These are phyloP conservation scores for Aureobasidium uvarum DNA, from an alignment of 2,329 filamentous ascomycete species.

Conservation along the genomic window DNA sequence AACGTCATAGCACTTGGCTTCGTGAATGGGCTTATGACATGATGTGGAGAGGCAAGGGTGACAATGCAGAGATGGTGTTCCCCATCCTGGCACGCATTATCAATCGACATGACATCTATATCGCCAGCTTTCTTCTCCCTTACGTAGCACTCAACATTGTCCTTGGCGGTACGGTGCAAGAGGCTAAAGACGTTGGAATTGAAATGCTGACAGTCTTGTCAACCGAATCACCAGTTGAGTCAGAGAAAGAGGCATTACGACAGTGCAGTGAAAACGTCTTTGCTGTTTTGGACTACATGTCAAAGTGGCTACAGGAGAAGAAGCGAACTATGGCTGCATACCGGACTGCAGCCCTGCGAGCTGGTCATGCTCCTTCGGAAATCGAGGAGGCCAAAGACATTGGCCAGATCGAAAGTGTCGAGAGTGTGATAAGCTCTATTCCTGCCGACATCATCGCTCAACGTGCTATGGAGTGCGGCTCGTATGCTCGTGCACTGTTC, in stretches of 20 bases:
- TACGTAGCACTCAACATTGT: constrained; percentile 83
- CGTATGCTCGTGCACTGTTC: constrained; percentile 87
- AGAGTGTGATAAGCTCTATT: constrained; percentile 67
- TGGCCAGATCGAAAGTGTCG: constrained; percentile 63
- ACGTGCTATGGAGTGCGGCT: constrained; percentile 88
- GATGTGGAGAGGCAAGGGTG: constrained; percentile 71
- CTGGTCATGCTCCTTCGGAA: constrained; percentile 44
- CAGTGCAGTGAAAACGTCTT: constrained; percentile 92
- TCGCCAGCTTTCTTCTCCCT: constrained; percentile 83
- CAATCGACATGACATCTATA: constrained; percentile 78
- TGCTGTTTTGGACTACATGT: constrained; percentile 84
- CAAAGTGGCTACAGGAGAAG: constrained; percentile 83
- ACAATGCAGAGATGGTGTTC: constrained; percentile 74
- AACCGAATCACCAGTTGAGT: constrained; percentile 55
- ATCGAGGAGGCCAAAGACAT: constrained; percentile 54
- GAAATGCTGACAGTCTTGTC: constrained; percentile 76
- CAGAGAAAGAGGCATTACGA: constrained; percentile 71
- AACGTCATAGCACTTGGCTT: constrained; percentile 78
- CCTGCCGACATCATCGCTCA: constrained; percentile 72
- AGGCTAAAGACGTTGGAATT: constrained; percentile 63
- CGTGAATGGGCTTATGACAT: constrained; percentile 77
- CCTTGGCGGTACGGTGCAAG: constrained; percentile 64
- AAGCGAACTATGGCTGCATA: constrained; percentile 51
- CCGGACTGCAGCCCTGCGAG: constrained; percentile 45
- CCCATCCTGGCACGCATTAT: constrained; percentile 78